Conservation (phyloP, 2,329 filamentous ascomycete species). For the Amesomyces nigricolor region DNA sequence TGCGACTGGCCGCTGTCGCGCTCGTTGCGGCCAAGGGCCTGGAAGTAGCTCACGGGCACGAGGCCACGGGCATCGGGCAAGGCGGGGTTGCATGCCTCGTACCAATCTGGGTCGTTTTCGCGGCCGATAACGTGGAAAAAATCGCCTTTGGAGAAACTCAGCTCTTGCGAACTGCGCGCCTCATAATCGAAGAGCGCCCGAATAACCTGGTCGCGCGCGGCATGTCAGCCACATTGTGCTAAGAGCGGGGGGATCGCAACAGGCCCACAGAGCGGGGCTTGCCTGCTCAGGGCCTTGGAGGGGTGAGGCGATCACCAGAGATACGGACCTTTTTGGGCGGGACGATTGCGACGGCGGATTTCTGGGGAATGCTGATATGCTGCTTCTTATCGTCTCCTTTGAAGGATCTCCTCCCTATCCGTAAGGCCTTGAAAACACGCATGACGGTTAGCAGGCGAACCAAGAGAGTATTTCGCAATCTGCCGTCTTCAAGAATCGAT, state of each 20-base stretch:
- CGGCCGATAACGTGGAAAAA: constrained; percentile 97
- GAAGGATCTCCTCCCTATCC: constrained; percentile 63
- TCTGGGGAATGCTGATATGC: constrained; percentile 73
- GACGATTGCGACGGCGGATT: constrained; percentile 81
- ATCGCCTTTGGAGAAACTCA: constrained; percentile 90
- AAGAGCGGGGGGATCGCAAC: not conserved
- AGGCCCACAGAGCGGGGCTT: constrained; percentile 14
- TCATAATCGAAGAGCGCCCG: constrained; percentile 92
- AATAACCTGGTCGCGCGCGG: constrained; percentile 64
- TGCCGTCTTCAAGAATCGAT: not conserved
- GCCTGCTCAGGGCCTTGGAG: not conserved
- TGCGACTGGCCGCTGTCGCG: constrained; percentile 76
- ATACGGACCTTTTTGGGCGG: constrained; percentile 84
- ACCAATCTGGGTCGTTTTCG: constrained; percentile 94
- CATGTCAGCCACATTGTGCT: constrained; percentile 23
- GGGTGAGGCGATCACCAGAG: constrained; percentile 6
- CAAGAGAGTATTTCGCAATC: not conserved
- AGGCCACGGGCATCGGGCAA: constrained; percentile 82
- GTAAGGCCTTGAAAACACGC: constrained; percentile 57
- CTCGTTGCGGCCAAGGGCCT: constrained; percentile 85
- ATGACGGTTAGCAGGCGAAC: constrained; percentile 37
- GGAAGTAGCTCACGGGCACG: constrained; percentile 91
- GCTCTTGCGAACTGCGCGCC: constrained; percentile 68
- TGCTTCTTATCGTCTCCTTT: constrained; percentile 79
- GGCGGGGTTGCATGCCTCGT: constrained; percentile 94